Evolutionary conservation across 352 stramenopile species (phyloP).

Genomic region (Phytophthora gonapodyides): DNA sequence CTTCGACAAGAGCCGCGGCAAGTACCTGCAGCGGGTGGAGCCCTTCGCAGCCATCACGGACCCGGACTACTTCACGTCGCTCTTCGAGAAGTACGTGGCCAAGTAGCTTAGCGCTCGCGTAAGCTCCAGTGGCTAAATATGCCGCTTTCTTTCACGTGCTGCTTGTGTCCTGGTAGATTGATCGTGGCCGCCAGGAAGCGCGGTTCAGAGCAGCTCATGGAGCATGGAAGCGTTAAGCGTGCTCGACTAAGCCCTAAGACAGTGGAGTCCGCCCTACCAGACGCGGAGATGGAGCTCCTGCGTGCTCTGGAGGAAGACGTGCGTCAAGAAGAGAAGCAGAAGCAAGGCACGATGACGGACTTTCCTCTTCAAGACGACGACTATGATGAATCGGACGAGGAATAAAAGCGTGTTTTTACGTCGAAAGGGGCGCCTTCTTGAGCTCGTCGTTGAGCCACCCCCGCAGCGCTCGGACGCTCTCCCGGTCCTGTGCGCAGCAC

Average conservation of each 20-base stretch:
- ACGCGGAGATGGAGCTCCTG: constrained; percentile 39
- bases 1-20: constrained; percentile 56
- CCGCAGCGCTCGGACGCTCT: constrained; percentile 44
- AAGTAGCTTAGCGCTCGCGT: constrained; percentile 11
- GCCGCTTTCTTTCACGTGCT: no score
- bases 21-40: constrained; percentile 77
- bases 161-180: no score
- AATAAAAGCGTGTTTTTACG: constrained; percentile 16
- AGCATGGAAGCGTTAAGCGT: neutral
- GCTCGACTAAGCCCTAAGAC: constrained; percentile 1
- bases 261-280: neutral
- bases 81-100: constrained; percentile 42
- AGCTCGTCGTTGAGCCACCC: constrained; percentile 55
- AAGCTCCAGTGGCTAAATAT: no score
- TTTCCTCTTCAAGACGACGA: constrained; percentile 29
- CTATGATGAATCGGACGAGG: constrained; percentile 41
- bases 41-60: constrained; percentile 83
- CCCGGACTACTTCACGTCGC: constrained; percentile 68
- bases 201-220: no score
- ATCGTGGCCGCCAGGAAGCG: no score
- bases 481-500: constrained; percentile 48
- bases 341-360: constrained; percentile 15
- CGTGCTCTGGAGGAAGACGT: constrained; percentile 46
- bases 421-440: constrained; percentile 27
- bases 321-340: constrained; percentile 27